Base-by-base conservation (phyloP, 1,284 basidiomycete genomes). In the Phylloboletellus chloephorus region DNA sequence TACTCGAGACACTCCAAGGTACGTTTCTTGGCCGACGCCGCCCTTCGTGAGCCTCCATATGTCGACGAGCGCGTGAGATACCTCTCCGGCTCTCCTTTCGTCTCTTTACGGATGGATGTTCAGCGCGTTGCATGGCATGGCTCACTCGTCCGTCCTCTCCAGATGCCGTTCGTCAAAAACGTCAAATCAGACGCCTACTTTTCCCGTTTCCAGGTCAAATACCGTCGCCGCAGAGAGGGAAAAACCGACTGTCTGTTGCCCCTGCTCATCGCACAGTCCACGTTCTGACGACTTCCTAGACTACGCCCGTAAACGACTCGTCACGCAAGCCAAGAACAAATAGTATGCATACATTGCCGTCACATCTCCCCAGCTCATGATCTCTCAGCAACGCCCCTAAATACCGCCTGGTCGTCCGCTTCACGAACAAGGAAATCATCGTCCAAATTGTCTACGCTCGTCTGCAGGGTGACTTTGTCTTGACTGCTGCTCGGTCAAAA, bases 271-370 rank as follows among this genome's bases (percentile, higher is more conserved):
- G 2, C 20, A 25, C 9, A 22, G 37, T 26, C 38, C 39, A 37
- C 41, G 3, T 33, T 29, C 37, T 58, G 22, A 65, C 43, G 4
- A 3, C 12, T 41, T 5, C 42, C 10, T 42, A 89, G 88, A 98
- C 81, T 96, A 98, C 64, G 95, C 95, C 47, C 89, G 95, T 59
- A 95, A 96, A 75, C 85, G 92, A 58, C 79, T 98, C 44, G 81
- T 97, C 53, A 82, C 88, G 46, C 96, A 99, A 79, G 93, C 95
- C 53, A 99, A 98, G 82, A 98, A 98, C 86, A 98, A 98, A 78
- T 98, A 98, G 84, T 85, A 61, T 43, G 76, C 65, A 22, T 46
- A n/a, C 15, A 5, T 20, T 33, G 40, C 21, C 6, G 5, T 28
- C 13, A 8, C 22, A 12, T 15, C 29, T 2, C 19, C 24, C 41